Percentiles rank a stretch among this genome's conserved stretches.
phyloP scores from a whole-genome alignment of 1,139 yeast genomes.

The Sugiyamaella paludigena region DNA sequence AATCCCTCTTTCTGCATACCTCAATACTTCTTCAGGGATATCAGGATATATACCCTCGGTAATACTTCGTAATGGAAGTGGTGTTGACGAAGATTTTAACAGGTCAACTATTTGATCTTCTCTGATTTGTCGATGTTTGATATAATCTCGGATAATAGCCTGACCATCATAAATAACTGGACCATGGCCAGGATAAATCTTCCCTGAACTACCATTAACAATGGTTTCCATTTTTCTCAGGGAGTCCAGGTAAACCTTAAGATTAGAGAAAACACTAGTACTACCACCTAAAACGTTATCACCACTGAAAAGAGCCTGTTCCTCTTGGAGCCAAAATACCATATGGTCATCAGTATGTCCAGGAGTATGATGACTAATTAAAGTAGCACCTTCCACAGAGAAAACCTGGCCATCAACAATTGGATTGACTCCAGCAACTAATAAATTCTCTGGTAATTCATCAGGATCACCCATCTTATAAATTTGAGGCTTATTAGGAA shows the following conservation, averaged over 20 bases:
- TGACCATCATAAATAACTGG: constrained; percentile 36
- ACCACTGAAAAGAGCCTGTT: constrained; percentile 38
- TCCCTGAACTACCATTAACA: constrained; percentile 18
- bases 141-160: constrained; percentile 35
- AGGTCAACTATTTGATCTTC: constrained; percentile 35
- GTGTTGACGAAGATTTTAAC: constrained; percentile 20
- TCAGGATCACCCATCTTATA: constrained; percentile 21
- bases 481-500: constrained; percentile 13
- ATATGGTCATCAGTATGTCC: constrained; percentile 43
- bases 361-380: constrained; percentile 38
- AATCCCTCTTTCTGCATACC: constrained; percentile 37
- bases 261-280: constrained; percentile 39
- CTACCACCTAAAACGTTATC: constrained; percentile 43
- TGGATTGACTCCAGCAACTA: constrained; percentile 9
- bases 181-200: constrained; percentile 43
- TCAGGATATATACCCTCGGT: constrained; percentile 35
- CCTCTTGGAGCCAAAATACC: constrained; percentile 38
- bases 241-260: constrained; percentile 34
- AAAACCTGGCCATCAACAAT: constrained; percentile 33
- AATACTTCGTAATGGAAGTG: constrained; percentile 27
- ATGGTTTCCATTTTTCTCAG: constrained; percentile 31
- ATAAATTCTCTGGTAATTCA: constrained; percentile 9
- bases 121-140: constrained; percentile 38
- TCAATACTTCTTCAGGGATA: constrained; percentile 29
- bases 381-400: constrained; percentile 34